Base-by-base conservation (phyloP, 768 basidiomycete species). In the Auricularia cornea region DNA sequence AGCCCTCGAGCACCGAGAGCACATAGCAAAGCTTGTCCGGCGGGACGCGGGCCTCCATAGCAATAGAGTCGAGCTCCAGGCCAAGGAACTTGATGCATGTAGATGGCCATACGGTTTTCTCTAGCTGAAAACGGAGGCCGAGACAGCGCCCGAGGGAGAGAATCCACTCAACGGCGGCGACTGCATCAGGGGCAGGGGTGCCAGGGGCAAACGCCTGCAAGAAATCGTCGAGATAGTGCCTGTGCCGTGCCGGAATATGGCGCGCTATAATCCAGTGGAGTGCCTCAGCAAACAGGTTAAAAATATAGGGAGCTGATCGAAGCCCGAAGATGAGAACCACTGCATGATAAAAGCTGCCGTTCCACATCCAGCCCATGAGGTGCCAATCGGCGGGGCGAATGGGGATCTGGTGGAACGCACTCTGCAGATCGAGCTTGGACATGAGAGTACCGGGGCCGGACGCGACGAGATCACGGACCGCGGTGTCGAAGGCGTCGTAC, bases 211-310 rank as follows among this genome's bases (percentile, higher is more conserved):
- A 51, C 35, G 62, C 57, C 18, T 60, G 59, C 26, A 60, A n/a
- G 20, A 60, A 60, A 38, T 60, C 59, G 59, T 60, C 59, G 23
- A 60, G n/a, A 31, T 60, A 60, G 40, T 60, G 59, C 33, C 40
- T 60, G 59, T 35, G 59, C 33, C 33, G 57, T 31, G 57, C 57
- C 12, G 40, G 59, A 20, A 60, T 33, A 32, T 38, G 32, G 14
- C 70, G 68, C 23, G 70, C 63, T n/a, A 77, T 72, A 60, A 78
- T 77, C 77, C 76, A 79, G 61, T 78, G 77, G 16, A 78, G 69
- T 6, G 71, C 77, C 62, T 79, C 74, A 0, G 76, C 70, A 62
- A 77, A 77, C 1, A 78, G 70, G 63, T 78, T 76, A 67, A 76
- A 78, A 14, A 79, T 77, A 66, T 77, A 77, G 3, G 76, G 74